Evolutionary conservation across 768 basidiomycete species (phyloP).

Genomic region (Suillus weaverae): DNA sequence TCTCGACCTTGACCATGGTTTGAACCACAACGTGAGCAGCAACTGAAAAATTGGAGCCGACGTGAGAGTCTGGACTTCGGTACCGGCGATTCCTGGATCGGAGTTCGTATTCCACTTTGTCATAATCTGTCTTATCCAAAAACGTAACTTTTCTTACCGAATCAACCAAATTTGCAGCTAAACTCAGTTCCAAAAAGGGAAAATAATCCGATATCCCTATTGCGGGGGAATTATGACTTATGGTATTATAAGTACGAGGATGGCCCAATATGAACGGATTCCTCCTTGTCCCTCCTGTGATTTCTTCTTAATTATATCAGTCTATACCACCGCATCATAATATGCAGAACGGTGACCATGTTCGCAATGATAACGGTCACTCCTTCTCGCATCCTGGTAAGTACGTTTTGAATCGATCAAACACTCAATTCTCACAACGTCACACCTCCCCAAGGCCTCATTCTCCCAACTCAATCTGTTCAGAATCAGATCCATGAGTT

Average conservation of each 20-base stretch:
- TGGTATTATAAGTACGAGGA: slow-evolving; percentile 14
- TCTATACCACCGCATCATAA: slow-evolving; percentile 23
- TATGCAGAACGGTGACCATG: slow-evolving; percentile 32
- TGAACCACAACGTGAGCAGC: neutral
- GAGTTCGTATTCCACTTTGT: slow-evolving; percentile 1
- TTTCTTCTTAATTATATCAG: slow-evolving; percentile 29
- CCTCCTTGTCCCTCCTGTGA: slow-evolving; percentile 16
- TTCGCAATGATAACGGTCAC: slow-evolving; percentile 15
- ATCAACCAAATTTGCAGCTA: neutral
- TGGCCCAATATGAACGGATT: slow-evolving; percentile 2
- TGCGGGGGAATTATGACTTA: slow-evolving; percentile 1
- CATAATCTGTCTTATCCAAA: slow-evolving; percentile 1
- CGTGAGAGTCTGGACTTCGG: slow-evolving; percentile 27
- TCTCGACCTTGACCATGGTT: slow-evolving; percentile 91
- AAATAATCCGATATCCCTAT: neutral
- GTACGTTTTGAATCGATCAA: neutral
- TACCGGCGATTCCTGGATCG: slow-evolving; percentile 23
- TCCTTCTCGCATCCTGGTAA: slow-evolving; percentile 37
- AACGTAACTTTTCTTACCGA: neutral
- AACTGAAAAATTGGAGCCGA: slow-evolving; percentile 10
- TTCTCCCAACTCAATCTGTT: slow-evolving; percentile 62
- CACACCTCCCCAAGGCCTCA: slow-evolving; percentile 45
- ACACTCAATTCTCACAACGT: neutral
- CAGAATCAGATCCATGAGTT: slow-evolving; percentile 84
- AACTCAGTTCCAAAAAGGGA: neutral